phyloP scores from a whole-genome alignment of 2,329 filamentous ascomycete genomes.

The Trichoderma sp. region DNA sequence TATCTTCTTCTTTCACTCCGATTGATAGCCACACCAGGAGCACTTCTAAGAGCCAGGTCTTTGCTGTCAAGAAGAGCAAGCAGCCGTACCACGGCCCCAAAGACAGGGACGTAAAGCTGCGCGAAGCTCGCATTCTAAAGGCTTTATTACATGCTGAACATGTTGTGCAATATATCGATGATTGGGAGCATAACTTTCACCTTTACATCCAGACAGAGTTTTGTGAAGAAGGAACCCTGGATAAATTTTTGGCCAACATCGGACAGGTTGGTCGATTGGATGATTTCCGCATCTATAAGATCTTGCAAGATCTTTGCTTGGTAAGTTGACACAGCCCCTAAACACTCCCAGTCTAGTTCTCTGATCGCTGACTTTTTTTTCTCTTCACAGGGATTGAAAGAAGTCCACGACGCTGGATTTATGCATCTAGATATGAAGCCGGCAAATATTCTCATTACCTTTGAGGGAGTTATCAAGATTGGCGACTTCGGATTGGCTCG shows the following conservation, averaged over 20 bases:
- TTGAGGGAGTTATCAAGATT: constrained; percentile 79
- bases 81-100: constrained; percentile 72
- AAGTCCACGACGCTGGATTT: constrained; percentile 84
- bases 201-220: constrained; percentile 98
- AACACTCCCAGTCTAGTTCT: not conserved
- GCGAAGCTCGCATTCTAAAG: constrained; percentile 77
- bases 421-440: constrained; percentile 84
- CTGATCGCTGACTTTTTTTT: constrained; percentile 18
- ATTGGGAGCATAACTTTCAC: constrained; percentile 81
- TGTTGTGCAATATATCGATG: constrained; percentile 76
- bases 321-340: constrained; percentile 49
- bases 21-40: constrained; percentile 48
- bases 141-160: constrained; percentile 78
- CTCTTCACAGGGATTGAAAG: constrained; percentile 67
- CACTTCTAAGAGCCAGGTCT: constrained; percentile 60
- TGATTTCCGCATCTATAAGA: constrained; percentile 98
- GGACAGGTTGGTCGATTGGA: constrained; percentile 84
- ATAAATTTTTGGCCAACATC: constrained; percentile 77
- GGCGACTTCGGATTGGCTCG: constrained; percentile 83
- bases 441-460: constrained; percentile 78
- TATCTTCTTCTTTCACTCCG: constrained; percentile 46
- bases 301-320: constrained; percentile 78
- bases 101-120: constrained; percentile 78
- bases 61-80: constrained; percentile 91
- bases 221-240: constrained; percentile 89